Percentiles rank a stretch among this genome's conserved stretches.
These are phyloP conservation scores for Neurospora cerealis DNA, from an alignment of 495 filamentous ascomycete species.

Conservation along the genomic window DNA sequence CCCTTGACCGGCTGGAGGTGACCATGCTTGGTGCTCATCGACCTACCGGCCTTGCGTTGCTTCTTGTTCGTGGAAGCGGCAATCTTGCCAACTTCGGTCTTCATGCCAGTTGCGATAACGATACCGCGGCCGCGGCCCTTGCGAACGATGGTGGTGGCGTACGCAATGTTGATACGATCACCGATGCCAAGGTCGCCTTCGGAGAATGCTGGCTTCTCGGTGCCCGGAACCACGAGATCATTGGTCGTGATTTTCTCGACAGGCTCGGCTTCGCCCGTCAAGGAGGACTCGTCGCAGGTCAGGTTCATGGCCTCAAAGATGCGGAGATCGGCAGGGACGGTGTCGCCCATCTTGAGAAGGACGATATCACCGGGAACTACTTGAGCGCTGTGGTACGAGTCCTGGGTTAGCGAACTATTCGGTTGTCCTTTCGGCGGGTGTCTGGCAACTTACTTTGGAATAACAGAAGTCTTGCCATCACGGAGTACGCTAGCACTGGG, in stretches of 20 bases:
- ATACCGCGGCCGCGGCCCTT: constrained; percentile 61
- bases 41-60: constrained; percentile 48
- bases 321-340: constrained; percentile 66
- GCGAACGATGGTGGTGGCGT: constrained; percentile 55
- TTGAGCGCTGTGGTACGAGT: constrained; percentile 40
- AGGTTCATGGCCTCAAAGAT: constrained; percentile 74
- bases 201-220: constrained; percentile 18
- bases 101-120: constrained; percentile 64
- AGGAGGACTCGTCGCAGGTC: constrained; percentile 23
- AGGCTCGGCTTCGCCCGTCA: constrained; percentile 62
- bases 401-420: constrained; percentile 2
- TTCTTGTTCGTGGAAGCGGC: constrained; percentile 54
- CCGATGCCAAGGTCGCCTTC: constrained; percentile 49
- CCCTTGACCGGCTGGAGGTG: constrained; percentile 49
- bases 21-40: constrained; percentile 55
- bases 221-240: constrained; percentile 23
- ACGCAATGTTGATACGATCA: constrained; percentile 61
- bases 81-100: constrained; percentile 79
- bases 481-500: constrained; percentile 70
- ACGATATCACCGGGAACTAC: constrained; percentile 79
- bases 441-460: constrained; percentile 43
- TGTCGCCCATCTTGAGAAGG: constrained; percentile 73
- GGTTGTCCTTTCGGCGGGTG: not conserved
- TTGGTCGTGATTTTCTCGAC: constrained; percentile 25
- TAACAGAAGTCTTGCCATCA: constrained; percentile 51